A percentile compares a stretch with the other conserved stretches of the same genome.
Evolutionary conservation across 2,329 filamentous ascomycete species (phyloP).

Genomic region (Aureobasidium musti): DNA sequence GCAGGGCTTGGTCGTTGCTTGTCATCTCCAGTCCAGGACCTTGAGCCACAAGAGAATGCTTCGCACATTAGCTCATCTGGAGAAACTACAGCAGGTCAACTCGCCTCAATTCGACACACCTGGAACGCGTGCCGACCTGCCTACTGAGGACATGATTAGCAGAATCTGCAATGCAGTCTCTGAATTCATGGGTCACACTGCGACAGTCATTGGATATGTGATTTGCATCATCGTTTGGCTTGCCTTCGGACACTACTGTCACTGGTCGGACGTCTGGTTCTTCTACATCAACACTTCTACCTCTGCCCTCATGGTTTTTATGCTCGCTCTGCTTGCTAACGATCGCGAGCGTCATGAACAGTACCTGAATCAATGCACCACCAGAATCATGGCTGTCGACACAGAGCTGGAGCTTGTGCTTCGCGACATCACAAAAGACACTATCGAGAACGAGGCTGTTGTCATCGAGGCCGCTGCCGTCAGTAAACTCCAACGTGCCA

Average conservation of each 20-base stretch:
- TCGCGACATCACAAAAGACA: not conserved
- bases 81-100: not conserved
- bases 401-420: not conserved
- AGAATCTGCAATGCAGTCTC: not conserved
- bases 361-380: not conserved
- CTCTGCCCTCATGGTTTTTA: not conserved
- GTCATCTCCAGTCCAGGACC: not conserved
- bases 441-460: not conserved
- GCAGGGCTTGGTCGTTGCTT: not conserved
- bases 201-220: not conserved
- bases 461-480: not conserved
- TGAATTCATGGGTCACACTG: not conserved
- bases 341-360: not conserved
- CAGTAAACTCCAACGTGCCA: not conserved
- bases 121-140: not conserved
- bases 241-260: not conserved
- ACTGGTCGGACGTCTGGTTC: not conserved
- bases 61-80: not conserved
- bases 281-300: constrained; percentile 7
- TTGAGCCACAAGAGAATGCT: constrained; percentile 1
- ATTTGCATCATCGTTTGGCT: not conserved
- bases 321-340: not conserved
- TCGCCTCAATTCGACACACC: too few relatives aligned
- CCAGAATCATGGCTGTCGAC: not conserved
- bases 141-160: not conserved